Conservation (phyloP, 306 rosid species). For the Gillenia trifoliata region DNA sequence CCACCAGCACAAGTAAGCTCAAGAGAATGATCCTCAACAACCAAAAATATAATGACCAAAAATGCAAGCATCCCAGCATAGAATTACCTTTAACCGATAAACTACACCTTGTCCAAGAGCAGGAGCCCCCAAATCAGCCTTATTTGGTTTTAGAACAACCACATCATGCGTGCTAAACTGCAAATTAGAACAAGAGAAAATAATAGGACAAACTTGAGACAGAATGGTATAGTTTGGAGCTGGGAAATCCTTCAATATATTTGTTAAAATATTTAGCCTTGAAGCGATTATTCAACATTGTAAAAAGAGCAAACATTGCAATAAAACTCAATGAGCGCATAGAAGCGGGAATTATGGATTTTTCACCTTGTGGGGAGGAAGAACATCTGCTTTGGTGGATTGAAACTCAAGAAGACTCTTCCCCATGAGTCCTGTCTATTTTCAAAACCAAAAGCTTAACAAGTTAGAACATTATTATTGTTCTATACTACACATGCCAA, state of each 20-base stretch:
- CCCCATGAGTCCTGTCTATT: conserved; percentile 92
- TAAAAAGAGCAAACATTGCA: conserved; percentile 2
- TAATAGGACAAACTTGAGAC: neutral
- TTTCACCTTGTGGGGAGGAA: conserved; percentile 94
- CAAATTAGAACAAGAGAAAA: conserved; percentile 8
- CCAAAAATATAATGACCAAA: conserved; percentile 10
- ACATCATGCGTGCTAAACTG: conserved; percentile 94
- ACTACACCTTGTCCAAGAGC: conserved; percentile 98
- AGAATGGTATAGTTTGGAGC: neutral
- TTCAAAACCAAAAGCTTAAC: conserved; percentile 23
- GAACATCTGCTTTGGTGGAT: conserved; percentile 86
- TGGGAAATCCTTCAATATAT: neutral
- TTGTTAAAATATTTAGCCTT: neutral
- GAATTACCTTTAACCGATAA: conserved; percentile 77
- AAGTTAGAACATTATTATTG: conserved; percentile 20
- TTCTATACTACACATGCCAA: conserved; percentile 14
- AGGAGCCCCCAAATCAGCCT: conserved; percentile 87
- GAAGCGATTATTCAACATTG: neutral
- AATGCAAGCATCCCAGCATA: conserved; percentile 2
- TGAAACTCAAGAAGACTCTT: conserved; percentile 84
- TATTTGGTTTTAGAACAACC: conserved; percentile 86
- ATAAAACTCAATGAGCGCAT: neutral
- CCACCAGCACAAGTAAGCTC: conserved; percentile 25
- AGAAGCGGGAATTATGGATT: conserved; percentile 6
- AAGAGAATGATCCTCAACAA: conserved; percentile 16